These are phyloP conservation scores for Penicillium parvum DNA, from an alignment of 495 filamentous ascomycete genomes.

Conservation along the genomic window DNA sequence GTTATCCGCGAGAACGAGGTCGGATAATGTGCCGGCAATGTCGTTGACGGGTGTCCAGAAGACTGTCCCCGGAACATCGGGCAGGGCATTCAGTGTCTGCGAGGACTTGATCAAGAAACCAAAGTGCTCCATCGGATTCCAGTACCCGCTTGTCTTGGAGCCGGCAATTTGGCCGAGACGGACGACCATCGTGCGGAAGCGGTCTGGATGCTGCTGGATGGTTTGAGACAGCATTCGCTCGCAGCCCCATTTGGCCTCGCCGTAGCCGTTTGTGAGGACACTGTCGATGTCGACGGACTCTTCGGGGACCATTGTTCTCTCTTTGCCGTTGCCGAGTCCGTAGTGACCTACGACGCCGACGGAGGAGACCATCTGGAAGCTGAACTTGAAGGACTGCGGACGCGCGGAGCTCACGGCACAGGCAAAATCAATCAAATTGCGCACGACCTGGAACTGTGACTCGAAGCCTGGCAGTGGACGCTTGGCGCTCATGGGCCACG, in stretches of 20 bases:
- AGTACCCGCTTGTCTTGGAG: constrained; percentile 45
- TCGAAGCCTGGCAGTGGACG: constrained; percentile 24
- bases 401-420: constrained; percentile 21
- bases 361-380: constrained; percentile 48
- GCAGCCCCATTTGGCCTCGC: constrained; percentile 45
- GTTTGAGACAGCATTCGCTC: constrained; percentile 41
- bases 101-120: constrained; percentile 47
- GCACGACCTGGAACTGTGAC: constrained; percentile 26
- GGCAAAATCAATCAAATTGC: constrained; percentile 37
- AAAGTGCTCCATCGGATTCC: constrained; percentile 52
- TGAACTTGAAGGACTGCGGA: neutral
- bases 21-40: constrained; percentile 34
- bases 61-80: constrained; percentile 37
- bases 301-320: constrained; percentile 18
- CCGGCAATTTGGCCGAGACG: constrained; percentile 49
- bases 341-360: constrained; percentile 47
- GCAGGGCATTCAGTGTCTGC: constrained; percentile 20
- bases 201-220: constrained; percentile 5
- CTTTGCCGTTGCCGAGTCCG: constrained; percentile 21
- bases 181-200: constrained; percentile 15
- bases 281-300: constrained; percentile 10
- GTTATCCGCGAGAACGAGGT: constrained; percentile 29
- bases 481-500: constrained; percentile 39
- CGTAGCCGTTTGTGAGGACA: constrained; percentile 34
- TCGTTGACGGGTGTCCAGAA: constrained; percentile 50